Evolutionary conservation across 75 land plant genomes (phyloP), one percentile per base, ranked within the genome.

Genomic region (Pinus taeda): DNA sequence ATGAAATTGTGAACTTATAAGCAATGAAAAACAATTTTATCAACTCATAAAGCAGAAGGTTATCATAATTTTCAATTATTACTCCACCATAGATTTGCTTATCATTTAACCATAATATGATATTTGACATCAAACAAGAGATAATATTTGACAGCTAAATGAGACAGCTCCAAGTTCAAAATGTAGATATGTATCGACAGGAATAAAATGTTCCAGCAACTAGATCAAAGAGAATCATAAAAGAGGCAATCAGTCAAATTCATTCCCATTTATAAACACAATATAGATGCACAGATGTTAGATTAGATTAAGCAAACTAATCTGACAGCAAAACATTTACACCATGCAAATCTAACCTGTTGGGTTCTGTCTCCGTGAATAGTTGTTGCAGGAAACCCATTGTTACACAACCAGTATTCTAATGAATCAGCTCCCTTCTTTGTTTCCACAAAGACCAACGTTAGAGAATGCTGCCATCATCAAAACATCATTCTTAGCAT

Each of bases 341-440:
- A 13, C 42, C 36, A 65, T 15, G 18, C 15, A 65, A 21, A 12
- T 11, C 33, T 13, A 75, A 87, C 89, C 78, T 71, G 79, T 73
- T 87, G 89, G 39, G 88, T 66, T 59, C 89, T 83, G 74, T 87
- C 89, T 29, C 89, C 89, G 71, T 87, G 89, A 73, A 87, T 87
- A 11, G 89, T 81, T n/a, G 89, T 87, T 29, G 89, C 89, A n/a
- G 89, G 81, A 73, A 87, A 81, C 20, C 88, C 88, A 76, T 73
- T 85, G 45, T 59, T 76, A 65, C 78, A 81, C 45, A 87, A 75
- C 89, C 89, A 87, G 45, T 87, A 81, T 81, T 87, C 89, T 77
- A 87, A 69, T 21, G 89, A 77, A 76, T 87, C 89, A 20, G 89
- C 89, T 60, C 89, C 89, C 76, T 78, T 58, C 74, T 87, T 87